These are phyloP conservation scores for Aspergillus kassunensis DNA, from an alignment of 495 filamentous ascomycete genomes.

Conservation along the genomic window DNA sequence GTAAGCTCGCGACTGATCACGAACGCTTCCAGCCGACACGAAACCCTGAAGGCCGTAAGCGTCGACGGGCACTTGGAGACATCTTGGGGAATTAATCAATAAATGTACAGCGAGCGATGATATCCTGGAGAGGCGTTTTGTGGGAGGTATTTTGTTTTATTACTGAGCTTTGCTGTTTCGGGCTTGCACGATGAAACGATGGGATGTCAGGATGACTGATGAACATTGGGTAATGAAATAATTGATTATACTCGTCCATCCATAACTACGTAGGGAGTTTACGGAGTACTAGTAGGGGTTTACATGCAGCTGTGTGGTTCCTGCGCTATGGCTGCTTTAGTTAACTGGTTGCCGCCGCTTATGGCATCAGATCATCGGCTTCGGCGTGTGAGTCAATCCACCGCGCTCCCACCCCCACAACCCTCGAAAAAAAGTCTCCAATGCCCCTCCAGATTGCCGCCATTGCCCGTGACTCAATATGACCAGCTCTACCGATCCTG, in stretches of 20 bases:
- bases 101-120: constrained; percentile 9
- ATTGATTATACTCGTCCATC: no score
- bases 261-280: background rate
- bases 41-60: constrained; percentile 20
- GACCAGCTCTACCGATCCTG: constrained; percentile 27
- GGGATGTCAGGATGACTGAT: constrained; percentile 11
- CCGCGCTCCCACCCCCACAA: constrained; percentile 29
- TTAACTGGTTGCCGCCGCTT: constrained; percentile 25
- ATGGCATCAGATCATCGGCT: constrained; percentile 39
- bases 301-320: no score
- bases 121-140: constrained; percentile 22
- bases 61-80: constrained; percentile 33
- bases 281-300: no score
- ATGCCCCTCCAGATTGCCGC: constrained; percentile 27
- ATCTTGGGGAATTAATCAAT: constrained; percentile 34
- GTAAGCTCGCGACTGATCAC: constrained; percentile 77
- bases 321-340: constrained; percentile 24
- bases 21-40: constrained; percentile 47
- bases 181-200: constrained; percentile 16
- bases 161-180: constrained; percentile 24
- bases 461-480: constrained; percentile 24
- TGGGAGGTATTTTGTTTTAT: constrained; percentile 20
- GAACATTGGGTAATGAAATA: background rate
- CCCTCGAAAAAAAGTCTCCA: constrained; percentile 19
- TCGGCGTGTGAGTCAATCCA: constrained; percentile 33